Base-by-base conservation (phyloP, 345 rosid species). In the Citrus reticulata region DNA sequence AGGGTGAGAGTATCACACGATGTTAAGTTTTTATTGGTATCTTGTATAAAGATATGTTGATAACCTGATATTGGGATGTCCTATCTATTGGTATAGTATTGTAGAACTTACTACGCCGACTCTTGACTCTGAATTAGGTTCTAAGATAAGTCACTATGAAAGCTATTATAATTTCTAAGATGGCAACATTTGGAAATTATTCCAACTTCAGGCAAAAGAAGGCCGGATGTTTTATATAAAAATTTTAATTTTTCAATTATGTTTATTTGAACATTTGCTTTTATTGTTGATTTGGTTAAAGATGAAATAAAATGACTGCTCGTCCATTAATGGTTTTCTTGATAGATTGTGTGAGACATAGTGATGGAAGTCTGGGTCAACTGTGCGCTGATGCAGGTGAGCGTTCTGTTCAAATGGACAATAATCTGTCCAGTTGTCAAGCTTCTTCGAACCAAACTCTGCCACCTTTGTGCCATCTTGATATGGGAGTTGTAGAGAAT, bases 391-490 rank as follows among this genome's bases (percentile, higher is more conserved):
- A 82, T 68, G 72, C 80, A 54, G 78, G 79, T 79, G 83, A 73
- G 82, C 60, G 78, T 49, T 87, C 87, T 68, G 68, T 73, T 82
- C 81, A 86, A 73, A 70, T 75, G 76, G 81, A 81, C 58, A 78
- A 58, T 80, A 82, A 79, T 63, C 58, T 81, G 20, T 83, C 87
- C 69, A 49, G 40, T 25, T 66, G 68, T 66, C 83, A 84, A 60
- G 79, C 79, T 58, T 40, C 63, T 81, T 78, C 57, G 9, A 81
- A 78, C 82, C 85, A 74, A 68, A 86, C 84, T 39, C 84, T 86
- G 68, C 99, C 99, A 58, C 87, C 91, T 63, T 79, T 95, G 79
- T 82, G 85, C 71, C 82, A 91, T 77, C 98, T 95, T 68, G 99
- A 95, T 81, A 73, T 93, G 85, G 96, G 86, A 80, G 93, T 95